Base-by-base conservation (phyloP, 805 yeast genomes). In the Wickerhamomyces pijperi region DNA sequence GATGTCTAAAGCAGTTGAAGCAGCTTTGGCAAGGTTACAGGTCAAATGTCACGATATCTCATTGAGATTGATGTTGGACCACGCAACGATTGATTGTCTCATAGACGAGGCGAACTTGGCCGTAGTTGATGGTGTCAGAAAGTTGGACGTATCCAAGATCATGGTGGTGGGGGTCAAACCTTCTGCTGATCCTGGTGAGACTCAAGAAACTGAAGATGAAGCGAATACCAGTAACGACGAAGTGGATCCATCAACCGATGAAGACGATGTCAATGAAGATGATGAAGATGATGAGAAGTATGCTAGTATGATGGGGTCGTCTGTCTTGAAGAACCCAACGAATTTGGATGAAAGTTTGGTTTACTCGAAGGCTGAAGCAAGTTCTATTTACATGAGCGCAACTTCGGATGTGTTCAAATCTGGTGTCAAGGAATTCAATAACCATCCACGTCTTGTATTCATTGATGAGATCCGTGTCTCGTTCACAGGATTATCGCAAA, bases 371-470 rank as follows among this genome's bases (percentile, higher is more conserved):
- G 76, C 72, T 37, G 82, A 79, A 40, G 81, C 84, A 1, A 68
- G 76, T 36, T 77, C 87, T 3, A 68, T 84, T 16, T 85, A 82
- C 53, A 76, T 83, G 88, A 83, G 94, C 57, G 94, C 95, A 2
- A 65, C 80, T 11, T 76, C 84, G 0, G 68, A 71, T 37, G 53
- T 74, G 2, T 60, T 68, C 36, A 54, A 47, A 19, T 46, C 54
- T 3, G 42, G 44, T 29, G 43, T 41, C 11, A 32, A 42, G 13
- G 42, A 39, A 17, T 32, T 36, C 47, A 47, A 25, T 33, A 20
- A 28, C 5, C 34, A 45, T 6, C 28, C 49, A 6, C 43, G 45
- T 6, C 35, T 59, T 3, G 36, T 60, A 0, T 46, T 38, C 38
- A 40, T 55, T 9, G 69, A 71, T 47, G 40, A 51, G 9, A 45